Evolutionary conservation across 305 asterid genomes (phyloP).

Genomic region (Fraxinus sp.): DNA sequence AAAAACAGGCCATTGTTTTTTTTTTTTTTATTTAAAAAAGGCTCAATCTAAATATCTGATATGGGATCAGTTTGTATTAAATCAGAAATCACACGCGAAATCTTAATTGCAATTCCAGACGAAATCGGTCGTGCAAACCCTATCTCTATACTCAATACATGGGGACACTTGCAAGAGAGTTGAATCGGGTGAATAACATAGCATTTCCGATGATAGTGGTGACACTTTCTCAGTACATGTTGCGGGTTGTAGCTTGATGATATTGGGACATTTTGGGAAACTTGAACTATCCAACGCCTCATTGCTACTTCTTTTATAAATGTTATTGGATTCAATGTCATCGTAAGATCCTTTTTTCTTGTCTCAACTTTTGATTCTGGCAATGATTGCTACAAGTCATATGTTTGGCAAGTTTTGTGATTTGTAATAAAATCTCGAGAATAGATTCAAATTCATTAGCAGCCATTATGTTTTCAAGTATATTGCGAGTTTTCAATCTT

Average conservation of each 20-base stretch:
- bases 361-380: too few relatives aligned
- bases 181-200: neutral
- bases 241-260: slow-evolving; percentile 41
- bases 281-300: slow-evolving; percentile 37
- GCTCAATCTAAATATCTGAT: neutral
- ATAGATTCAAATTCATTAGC: neutral
- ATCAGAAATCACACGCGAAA: neutral
- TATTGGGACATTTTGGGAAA: slow-evolving; percentile 45
- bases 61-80: neutral
- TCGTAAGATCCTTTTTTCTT: neutral
- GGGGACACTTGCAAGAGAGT: neutral
- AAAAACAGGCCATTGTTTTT: too few relatives aligned
- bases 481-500: neutral
- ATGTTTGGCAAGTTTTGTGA: neutral
- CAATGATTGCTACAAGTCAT: neutral
- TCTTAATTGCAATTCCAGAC: neutral
- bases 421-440: neutral
- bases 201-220: slow-evolving; percentile 37
- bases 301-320: slow-evolving; percentile 46
- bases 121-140: too few relatives aligned
- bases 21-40: too few relatives aligned
- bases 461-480: neutral
- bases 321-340: slow-evolving; percentile 30
- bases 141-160: too few relatives aligned
- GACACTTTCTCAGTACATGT: neutral